A percentile compares a stretch with the other conserved stretches of the same genome.
Evolutionary conservation across 768 basidiomycete species (phyloP).

Genomic region (Chalciporus pseudorubinellus): DNA sequence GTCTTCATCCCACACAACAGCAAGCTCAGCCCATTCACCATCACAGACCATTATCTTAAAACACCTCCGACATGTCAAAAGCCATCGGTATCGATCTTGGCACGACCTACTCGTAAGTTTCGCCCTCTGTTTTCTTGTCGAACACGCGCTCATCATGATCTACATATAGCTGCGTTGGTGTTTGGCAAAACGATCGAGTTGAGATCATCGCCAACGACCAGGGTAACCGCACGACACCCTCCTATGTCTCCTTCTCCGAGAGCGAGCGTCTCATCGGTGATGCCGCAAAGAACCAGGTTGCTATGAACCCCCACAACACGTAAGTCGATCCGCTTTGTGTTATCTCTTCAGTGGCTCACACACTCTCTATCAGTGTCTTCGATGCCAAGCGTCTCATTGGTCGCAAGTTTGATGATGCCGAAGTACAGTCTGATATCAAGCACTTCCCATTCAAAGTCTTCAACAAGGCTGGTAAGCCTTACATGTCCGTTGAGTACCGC

Average conservation of each 20-base stretch:
- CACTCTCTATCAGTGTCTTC: constrained; percentile 70
- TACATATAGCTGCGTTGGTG: constrained; percentile 87
- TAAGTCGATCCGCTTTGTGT: constrained; percentile 26
- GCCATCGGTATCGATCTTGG: constrained; percentile 89
- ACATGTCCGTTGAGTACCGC: constrained; percentile 87
- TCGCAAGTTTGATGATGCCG: constrained; percentile 81
- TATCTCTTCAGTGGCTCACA: constrained; percentile 5
- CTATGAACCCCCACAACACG: constrained; percentile 97
- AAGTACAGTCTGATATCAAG: constrained; percentile 81
- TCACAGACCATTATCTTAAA: constrained; percentile 3
- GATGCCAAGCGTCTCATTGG: no score
- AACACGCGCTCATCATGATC: constrained; percentile 7
- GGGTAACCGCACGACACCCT: constrained; percentile 93
- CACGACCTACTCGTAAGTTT: constrained; percentile 86
- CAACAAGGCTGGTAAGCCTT: constrained; percentile 85
- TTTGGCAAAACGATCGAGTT: constrained; percentile 99
- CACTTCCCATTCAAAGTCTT: constrained; percentile 95
- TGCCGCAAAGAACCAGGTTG: constrained; percentile 98
- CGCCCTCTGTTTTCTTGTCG: not conserved
- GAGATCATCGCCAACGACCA: constrained; percentile 98
- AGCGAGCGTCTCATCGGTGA: constrained; percentile 97
- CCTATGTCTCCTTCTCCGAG: constrained; percentile 94
- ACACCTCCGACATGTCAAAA: constrained; percentile 70
- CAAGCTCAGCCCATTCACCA: constrained; percentile 6
- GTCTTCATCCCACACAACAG: no score